Conservation (phyloP, 169 alveolate species). For the Miamiensis avidus region DNA sequence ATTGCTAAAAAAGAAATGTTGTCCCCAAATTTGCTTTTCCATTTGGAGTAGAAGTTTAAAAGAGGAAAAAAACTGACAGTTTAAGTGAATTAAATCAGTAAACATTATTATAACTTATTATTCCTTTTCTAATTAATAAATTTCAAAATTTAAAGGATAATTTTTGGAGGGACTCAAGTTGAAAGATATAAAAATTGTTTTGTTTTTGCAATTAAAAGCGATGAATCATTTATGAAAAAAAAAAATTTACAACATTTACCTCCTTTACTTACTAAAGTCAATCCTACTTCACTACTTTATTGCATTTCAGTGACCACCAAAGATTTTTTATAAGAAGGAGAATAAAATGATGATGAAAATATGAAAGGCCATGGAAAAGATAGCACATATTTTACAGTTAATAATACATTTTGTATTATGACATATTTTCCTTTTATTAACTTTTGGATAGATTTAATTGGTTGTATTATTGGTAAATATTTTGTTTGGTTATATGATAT, state of each 20-base stretch:
- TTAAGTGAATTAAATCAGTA: background rate
- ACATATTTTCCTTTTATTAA: background rate
- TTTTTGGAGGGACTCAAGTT: background rate
- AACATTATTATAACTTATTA: no score
- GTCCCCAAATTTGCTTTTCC: background rate
- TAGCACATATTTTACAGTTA: background rate
- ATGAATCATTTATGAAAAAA: background rate
- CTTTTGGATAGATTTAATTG: background rate
- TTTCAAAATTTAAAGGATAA: background rate
- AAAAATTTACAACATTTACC: background rate
- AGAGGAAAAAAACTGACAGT: background rate
- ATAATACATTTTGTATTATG: background rate
- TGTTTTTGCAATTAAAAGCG: background rate
- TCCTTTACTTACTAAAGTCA: background rate
- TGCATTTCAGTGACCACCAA: background rate
- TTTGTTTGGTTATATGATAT: no score
- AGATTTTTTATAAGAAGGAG: background rate
- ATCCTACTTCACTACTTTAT: background rate
- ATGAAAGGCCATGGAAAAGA: background rate
- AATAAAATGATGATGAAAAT: background rate
- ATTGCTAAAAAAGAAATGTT: background rate
- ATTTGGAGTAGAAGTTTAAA: background rate
- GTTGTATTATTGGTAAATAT: background rate
- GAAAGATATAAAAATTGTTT: background rate
- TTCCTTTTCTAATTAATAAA: no score